Evolutionary conservation across 495 filamentous ascomycete genomes (phyloP).

Genomic region (Aspergillus panamensis): DNA sequence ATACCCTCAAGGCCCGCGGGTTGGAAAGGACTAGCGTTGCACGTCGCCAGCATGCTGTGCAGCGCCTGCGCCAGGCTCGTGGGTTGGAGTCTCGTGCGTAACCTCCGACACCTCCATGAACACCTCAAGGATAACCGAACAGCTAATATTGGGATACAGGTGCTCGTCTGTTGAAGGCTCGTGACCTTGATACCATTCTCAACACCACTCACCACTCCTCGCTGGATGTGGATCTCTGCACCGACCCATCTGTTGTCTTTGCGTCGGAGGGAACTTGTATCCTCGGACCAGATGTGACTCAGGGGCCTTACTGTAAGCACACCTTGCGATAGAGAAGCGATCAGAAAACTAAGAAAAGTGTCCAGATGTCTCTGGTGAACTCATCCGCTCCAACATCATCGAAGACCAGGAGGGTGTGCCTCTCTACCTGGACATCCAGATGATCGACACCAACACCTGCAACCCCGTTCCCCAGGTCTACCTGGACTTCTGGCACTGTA

Average conservation of each 20-base stretch:
- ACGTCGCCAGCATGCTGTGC: conserved; percentile 37
- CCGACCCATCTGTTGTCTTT: conserved; percentile 49
- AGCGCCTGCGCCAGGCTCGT: conserved; percentile 28
- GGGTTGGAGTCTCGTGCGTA: conserved; percentile 24
- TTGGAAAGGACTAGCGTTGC: conserved; percentile 41
- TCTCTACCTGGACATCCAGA: conserved; percentile 57
- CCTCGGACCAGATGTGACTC: conserved; percentile 52
- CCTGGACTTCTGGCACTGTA: conserved; percentile 60
- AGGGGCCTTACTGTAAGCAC: conserved; percentile 51
- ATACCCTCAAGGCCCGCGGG: conserved; percentile 47
- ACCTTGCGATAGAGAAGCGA: neutral
- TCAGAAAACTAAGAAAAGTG: neutral
- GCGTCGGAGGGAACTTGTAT: conserved; percentile 51
- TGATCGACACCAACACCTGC: conserved; percentile 58
- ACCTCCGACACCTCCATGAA: conserved; percentile 1
- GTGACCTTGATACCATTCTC: conserved; percentile 2
- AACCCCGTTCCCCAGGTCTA: conserved; percentile 51
- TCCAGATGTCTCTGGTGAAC: conserved; percentile 43
- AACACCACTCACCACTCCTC: neutral
- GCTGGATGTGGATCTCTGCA: conserved; percentile 44
- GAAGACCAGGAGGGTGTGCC: conserved; percentile 54
- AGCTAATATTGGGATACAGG: conserved; percentile 28
- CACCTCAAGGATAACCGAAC: conserved; percentile 11
- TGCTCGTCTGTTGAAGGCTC: conserved; percentile 22
- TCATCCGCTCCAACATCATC: conserved; percentile 53